Evolutionary conservation across 768 basidiomycete genomes (phyloP).

Genomic region (Suillus brevipes): DNA sequence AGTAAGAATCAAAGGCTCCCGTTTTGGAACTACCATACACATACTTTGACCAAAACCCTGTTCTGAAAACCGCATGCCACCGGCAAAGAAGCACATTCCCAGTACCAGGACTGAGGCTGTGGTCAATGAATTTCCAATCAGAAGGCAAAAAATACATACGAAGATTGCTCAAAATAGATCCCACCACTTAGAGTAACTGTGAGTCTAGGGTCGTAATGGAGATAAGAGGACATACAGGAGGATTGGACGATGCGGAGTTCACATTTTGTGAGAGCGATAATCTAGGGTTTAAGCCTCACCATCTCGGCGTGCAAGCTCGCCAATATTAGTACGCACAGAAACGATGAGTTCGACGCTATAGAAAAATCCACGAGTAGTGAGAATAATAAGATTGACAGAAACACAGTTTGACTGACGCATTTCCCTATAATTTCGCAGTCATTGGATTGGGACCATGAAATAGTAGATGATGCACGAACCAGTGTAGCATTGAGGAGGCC

Average conservation of each 20-base stretch:
- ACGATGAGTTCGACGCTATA: conserved; percentile 61
- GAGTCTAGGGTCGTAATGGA: conserved; percentile 4
- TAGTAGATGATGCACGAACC: conserved; percentile 38
- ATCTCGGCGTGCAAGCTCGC: neutral
- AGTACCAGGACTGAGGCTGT: conserved; percentile 67
- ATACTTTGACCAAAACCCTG: conserved; percentile 74
- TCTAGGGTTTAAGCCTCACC: conserved; percentile 37
- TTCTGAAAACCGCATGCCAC: conserved; percentile 73
- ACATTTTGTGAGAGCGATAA: conserved; percentile 81
- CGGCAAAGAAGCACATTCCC: conserved; percentile 84
- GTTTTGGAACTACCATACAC: conserved; percentile 20
- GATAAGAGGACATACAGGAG: conserved; percentile 50
- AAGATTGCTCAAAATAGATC: conserved; percentile 80
- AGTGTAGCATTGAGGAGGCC: conserved; percentile 86
- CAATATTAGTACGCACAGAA: conserved; percentile 50
- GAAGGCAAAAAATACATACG: conserved; percentile 35
- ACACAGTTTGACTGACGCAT: conserved; percentile 24
- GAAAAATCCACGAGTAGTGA: neutral
- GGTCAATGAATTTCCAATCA: conserved; percentile 1
- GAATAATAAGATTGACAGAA: neutral
- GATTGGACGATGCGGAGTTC: conserved; percentile 81
- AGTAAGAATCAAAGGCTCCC: neutral
- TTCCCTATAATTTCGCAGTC: conserved; percentile 22
- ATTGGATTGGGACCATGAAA: conserved; percentile 5
- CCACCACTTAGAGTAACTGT: conserved; percentile 56